Base-by-base conservation (phyloP, 139 green algal species). In the Zygnema cylindricum region DNA sequence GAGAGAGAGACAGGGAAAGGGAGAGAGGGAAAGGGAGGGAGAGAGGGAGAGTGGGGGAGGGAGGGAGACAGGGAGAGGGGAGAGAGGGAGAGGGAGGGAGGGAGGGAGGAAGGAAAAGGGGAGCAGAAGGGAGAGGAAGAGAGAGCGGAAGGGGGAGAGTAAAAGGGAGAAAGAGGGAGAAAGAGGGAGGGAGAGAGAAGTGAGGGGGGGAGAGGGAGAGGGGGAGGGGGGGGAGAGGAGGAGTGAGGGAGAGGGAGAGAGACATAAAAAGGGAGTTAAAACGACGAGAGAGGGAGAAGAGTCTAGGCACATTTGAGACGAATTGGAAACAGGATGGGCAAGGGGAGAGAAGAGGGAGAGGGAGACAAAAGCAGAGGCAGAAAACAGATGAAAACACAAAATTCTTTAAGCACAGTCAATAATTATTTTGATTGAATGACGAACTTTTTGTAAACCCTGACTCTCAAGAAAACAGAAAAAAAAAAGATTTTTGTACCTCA, bases 51-150 rank as follows among this genome's bases (percentile, higher is more conserved):
- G 3, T 25, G 71, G 40, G 11, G 7, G 11, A 3, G 71, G 49
- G 16, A 63, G 16, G 16, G 49, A 63, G 3, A 79, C 39, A 79
- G 71, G 40, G 7, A 49, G 71, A 25, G 77, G 33, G 49, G 82
- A 83, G 77, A 40, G n/a, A 25, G 25, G 75, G 33, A 25, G 25
- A 25, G 75, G n/a, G 33, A 25, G n/a, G 75, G 33, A 82, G 25
- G 75, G 71, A 25, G 25, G 33, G 25, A 25, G 25, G 33, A 73
- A 25, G 25, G 75, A 82, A 32, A 73, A 25, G 75, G 25, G 71
- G 33, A 82, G 75, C 30, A 33, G 71, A 73, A 82, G 75, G 75
- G 33, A 82, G 75, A 82, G 75, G 75, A 32, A 82, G 75, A 82
- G 33, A 82, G 75, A 82, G 33, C 25, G 75, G 75, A 32, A 82